These are phyloP conservation scores for Pythium phragmitis DNA, from an alignment of 352 stramenopile species.

Conservation along the genomic window DNA sequence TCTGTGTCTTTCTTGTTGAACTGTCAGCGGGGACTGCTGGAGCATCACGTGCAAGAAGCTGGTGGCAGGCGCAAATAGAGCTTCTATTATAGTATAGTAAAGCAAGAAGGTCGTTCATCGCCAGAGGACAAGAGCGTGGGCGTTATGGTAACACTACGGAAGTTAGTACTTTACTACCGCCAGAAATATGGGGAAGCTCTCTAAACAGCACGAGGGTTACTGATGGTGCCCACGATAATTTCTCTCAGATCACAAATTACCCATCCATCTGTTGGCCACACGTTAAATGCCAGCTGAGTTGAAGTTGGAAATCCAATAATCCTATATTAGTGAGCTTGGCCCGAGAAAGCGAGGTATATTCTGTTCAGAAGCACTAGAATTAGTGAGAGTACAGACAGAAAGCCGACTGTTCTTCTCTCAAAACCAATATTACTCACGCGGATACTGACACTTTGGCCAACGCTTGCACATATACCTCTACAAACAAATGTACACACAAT, in stretches of 20 bases:
- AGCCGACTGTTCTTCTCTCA: neutral
- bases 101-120: no score
- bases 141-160: no score
- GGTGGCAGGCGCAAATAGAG: no score
- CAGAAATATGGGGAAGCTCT: no score
- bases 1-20: no score
- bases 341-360: neutral
- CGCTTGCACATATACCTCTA: conserved; percentile 1
- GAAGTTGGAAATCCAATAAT: neutral
- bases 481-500: neutral
- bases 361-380: neutral
- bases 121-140: no score
- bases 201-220: no score
- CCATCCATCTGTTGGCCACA: neutral
- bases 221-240: no score
- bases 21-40: no score
- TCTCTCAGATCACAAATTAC: neutral
- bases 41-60: no score
- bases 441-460: neutral
- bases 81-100: no score
- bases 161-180: no score
- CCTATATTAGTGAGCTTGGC: neutral
- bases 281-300: neutral
- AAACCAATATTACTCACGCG: conserved; percentile 3
- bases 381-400: neutral